These are phyloP conservation scores for Corylus heterophylla DNA, from an alignment of 306 rosid species.

Conservation along the genomic window DNA sequence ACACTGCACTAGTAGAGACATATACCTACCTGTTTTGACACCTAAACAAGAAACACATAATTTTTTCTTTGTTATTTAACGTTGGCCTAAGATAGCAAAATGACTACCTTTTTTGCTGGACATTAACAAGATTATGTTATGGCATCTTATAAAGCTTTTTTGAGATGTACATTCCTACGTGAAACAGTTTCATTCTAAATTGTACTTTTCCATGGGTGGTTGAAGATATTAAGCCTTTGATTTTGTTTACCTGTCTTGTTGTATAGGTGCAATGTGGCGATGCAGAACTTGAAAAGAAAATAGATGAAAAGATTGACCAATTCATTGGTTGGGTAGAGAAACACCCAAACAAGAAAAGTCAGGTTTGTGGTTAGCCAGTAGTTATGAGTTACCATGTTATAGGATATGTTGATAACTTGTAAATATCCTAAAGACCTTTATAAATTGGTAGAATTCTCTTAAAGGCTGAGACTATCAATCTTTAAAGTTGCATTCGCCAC, in stretches of 20 bases:
- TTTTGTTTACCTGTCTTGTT: slow-evolving; percentile 6
- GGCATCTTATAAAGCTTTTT: not conserved
- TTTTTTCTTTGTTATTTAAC: not conserved
- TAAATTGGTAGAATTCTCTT: not conserved
- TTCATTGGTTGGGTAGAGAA: slow-evolving; percentile 95
- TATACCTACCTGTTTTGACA: not conserved
- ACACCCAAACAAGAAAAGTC: slow-evolving; percentile 96
- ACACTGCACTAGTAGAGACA: not conserved
- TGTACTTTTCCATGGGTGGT: not conserved
- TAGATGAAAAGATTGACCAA: slow-evolving; percentile 93
- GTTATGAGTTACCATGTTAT: not conserved
- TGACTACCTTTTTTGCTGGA: not conserved
- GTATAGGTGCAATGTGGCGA: slow-evolving; percentile 96
- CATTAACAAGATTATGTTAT: not conserved
- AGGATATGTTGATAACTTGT: not conserved
- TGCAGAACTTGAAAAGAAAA: slow-evolving; percentile 80
- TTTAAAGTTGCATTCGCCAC: slow-evolving; percentile 8
- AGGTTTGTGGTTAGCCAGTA: slow-evolving; percentile 51
- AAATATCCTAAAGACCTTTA: not conserved
- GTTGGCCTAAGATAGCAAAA: not conserved
- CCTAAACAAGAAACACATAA: not conserved
- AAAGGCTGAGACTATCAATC: not conserved
- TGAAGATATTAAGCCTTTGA: not conserved
- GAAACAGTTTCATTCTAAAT: not conserved
- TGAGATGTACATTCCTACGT: not conserved